These are phyloP conservation scores for Pseudopyricularia javanii DNA, from an alignment of 2,329 filamentous ascomycete genomes.

Conservation along the genomic window DNA sequence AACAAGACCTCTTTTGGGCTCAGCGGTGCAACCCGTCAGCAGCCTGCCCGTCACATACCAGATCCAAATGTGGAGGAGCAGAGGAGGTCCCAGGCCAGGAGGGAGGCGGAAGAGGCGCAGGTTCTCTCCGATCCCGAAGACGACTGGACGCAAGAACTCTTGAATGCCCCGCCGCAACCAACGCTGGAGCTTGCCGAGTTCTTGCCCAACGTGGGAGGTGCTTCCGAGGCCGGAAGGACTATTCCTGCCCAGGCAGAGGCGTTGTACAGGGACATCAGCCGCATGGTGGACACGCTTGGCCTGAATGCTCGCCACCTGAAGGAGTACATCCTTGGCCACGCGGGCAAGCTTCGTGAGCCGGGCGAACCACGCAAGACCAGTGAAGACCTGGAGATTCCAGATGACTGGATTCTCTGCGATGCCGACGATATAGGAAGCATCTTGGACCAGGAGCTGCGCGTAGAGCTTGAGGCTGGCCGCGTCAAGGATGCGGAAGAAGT, in stretches of 20 bases:
- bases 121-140: constrained; percentile 51
- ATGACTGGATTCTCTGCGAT: constrained; percentile 67
- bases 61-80: constrained; percentile 38
- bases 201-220: constrained; percentile 33
- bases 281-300: constrained; percentile 88
- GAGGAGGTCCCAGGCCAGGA: constrained; percentile 37
- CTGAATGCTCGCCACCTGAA: constrained; percentile 63
- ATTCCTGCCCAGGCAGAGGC: constrained; percentile 52
- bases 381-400: constrained; percentile 55
- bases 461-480: constrained; percentile 52
- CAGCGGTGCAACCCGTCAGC: constrained; percentile 18
- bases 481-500: constrained; percentile 58
- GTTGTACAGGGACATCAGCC: constrained; percentile 71
- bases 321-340: constrained; percentile 56
- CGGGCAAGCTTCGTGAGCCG: constrained; percentile 26
- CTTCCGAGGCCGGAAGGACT: constrained; percentile 39
- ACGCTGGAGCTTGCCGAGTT: constrained; percentile 55
- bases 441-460: constrained; percentile 50
- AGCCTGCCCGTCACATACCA: constrained; percentile 19
- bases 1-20: constrained; percentile 12
- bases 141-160: constrained; percentile 41
- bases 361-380: constrained; percentile 40
- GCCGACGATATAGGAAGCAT: constrained; percentile 55
- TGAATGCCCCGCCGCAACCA: constrained; percentile 48
- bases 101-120: constrained; percentile 43